Evolutionary conservation across 2,329 filamentous ascomycete genomes (phyloP), one percentile per base, ranked within the genome.

Genomic region (Helicocarpus griseus): DNA sequence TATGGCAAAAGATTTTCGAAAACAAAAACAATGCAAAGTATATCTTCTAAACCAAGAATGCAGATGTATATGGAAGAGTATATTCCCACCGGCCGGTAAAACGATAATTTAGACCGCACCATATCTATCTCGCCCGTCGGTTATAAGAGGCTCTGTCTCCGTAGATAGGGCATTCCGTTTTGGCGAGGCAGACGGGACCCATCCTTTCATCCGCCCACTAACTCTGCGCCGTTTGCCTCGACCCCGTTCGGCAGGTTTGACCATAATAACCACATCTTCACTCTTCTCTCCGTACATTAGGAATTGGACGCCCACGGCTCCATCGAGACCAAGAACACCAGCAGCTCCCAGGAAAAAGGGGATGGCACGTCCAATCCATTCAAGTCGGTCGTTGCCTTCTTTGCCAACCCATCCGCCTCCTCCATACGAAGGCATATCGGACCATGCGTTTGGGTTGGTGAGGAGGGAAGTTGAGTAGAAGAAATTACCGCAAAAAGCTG

Each of bases 291-390:
- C 78, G 60, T 81, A 85, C 56, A 78, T 69, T 57, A 77, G 66
- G 60, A 85, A 85, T 55, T 86, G 82, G 33, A 82, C 63, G 0
- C 80, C 81, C 50, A 86, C 77, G 24, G 76, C 77, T 0, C 74
- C 80, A 63, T 86, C 82, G 63, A 85, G 70, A 19, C 74, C 69
- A 5, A 86, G 66, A 1, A 85, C 82, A 7, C 82, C 82, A 2
- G 80, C 80, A 5, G 82, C 81, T 5, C 82, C 82, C 0, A 85
- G 71, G 63, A 81, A 85, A 64, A 86, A 86, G 0, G 82, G 82
- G 11, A 76, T 65, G 1, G 81, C 78, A 7, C 76, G 74, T 2
- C 72, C 64, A 7, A 83, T 71, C 82, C 82, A 86, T 46, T 76
- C 73, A 7, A 56, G 56, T 2, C 79, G 71, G 17, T 76, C 67